Conservation (phyloP, 768 basidiomycete genomes). For the Termitomyces sp. region DNA sequence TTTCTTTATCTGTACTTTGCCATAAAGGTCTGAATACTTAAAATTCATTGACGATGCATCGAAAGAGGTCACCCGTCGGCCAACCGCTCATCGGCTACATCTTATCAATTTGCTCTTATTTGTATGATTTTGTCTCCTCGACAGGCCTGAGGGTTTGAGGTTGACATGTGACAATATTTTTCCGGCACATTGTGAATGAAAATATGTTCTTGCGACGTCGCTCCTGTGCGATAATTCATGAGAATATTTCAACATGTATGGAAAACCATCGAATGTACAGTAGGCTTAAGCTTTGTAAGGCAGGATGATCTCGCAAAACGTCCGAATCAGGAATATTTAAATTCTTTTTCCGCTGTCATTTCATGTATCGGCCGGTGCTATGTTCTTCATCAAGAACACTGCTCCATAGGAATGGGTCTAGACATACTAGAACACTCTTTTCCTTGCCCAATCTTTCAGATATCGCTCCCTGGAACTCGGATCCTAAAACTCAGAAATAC, state of each 20-base stretch:
- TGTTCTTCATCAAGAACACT: constrained; percentile 7
- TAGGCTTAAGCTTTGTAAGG: too few species aligned
- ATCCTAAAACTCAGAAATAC: constrained; percentile 54
- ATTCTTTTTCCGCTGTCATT: background rate
- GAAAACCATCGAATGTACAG: too few species aligned
- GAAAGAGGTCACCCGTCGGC: background rate
- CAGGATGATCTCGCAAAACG: background rate
- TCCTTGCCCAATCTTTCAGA: constrained; percentile 46
- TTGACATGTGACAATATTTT: background rate
- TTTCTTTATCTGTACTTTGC: constrained; percentile 1
- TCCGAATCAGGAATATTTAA: background rate
- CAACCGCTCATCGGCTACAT: background rate
- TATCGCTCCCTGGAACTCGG: constrained; percentile 29
- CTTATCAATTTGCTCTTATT: background rate
- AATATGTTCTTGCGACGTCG: too few species aligned
- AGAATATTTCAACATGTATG: background rate
- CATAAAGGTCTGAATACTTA: background rate
- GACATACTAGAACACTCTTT: constrained; percentile 31
- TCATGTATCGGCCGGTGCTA: constrained; percentile 10
- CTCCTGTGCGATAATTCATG: background rate
- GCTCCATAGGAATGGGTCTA: background rate
- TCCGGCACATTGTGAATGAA: too few species aligned
- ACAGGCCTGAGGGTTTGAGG: background rate
- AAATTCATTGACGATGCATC: background rate
- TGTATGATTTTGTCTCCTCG: background rate